Base-by-base conservation (phyloP, 2,329 filamentous ascomycete genomes). In the Alternaria consortialis region DNA sequence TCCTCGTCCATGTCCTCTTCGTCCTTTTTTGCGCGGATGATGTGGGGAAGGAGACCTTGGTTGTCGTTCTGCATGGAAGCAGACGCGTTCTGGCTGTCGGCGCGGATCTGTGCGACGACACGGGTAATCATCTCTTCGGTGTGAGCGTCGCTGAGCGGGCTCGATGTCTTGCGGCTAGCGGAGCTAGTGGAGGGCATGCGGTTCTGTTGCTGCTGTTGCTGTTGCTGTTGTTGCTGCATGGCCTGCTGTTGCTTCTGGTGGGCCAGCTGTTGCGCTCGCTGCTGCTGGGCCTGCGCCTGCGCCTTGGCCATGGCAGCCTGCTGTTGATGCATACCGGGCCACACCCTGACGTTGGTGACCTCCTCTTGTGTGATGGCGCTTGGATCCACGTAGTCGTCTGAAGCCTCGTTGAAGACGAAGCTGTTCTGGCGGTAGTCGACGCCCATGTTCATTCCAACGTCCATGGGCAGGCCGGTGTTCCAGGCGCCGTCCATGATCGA, bases 1-100 rank as follows among this genome's bases (percentile, higher is more conserved):
- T 98, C 95, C 79, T 97, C 94, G 71, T 99, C 95, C 94, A 99
- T 98, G 54, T 98, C 94, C 64, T 97, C 94, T 73, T 98, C 94
- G 44, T 97, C 93, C 85, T 98, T 98, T 85, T 90, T 94, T 65
- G 87, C 81, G 65, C 90, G 90, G 51, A 90, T 84, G 70, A 93
- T 86, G 76, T 92, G 90, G 57, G 88, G 84, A n/a, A 89, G 78
- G 12, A 85, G 77, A 62, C 77, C 76, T 34, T 78, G 72, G 32
- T 79, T 78, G 63, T 79, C 80, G 50, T 87, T 83, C 15, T 87
- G 85, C 15, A 83, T 80, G 5, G 84, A 82, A 13, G 87, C 84
- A 60, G 69, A 84, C 56, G 69, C 69, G 59, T 75, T 76, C 63
- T 78, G 76, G 79, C 91, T 93, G 68, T 83, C 87, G 70, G 92